phyloP scores from a whole-genome alignment of 2,329 filamentous ascomycete species.

The Dothistroma septosporum region DNA sequence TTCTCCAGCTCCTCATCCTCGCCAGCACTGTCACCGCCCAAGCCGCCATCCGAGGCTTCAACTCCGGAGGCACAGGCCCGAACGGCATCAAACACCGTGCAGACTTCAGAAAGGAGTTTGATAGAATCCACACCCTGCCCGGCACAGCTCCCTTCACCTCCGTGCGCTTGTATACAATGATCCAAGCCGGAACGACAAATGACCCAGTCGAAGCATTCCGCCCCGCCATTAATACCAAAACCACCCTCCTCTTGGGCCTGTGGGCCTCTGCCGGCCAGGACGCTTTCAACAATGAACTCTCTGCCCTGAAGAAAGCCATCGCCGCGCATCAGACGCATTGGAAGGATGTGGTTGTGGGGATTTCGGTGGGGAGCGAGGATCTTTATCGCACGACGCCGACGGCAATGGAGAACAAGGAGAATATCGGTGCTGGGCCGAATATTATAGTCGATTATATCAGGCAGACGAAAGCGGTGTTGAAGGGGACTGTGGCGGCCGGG shows the following conservation, averaged over 20 bases:
- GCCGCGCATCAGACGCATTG: constrained; percentile 62
- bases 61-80: constrained; percentile 4
- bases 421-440: constrained; percentile 59
- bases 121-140: constrained; percentile 57
- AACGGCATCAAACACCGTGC: constrained; percentile 3
- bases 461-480: constrained; percentile 60
- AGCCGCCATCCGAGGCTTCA: constrained; percentile 1
- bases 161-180: constrained; percentile 66
- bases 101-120: constrained; percentile 65
- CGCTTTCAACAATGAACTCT: constrained; percentile 67
- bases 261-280: constrained; percentile 55
- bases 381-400: constrained; percentile 62
- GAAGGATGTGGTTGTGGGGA: constrained; percentile 60
- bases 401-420: constrained; percentile 56
- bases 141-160: constrained; percentile 60
- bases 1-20: not conserved
- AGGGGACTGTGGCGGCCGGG: constrained; percentile 52
- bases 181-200: constrained; percentile 53
- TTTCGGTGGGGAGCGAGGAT: constrained; percentile 83
- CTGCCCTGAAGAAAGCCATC: constrained; percentile 67
- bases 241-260: constrained; percentile 71
- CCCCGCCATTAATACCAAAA: constrained; percentile 76
- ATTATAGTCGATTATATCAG: constrained; percentile 66
- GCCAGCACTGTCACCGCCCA: not conserved
- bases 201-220: constrained; percentile 66